Evolutionary conservation across 2,329 filamentous ascomycete species (phyloP), one percentile per base, ranked within the genome.

Genomic region (Trichoderma sp.): DNA sequence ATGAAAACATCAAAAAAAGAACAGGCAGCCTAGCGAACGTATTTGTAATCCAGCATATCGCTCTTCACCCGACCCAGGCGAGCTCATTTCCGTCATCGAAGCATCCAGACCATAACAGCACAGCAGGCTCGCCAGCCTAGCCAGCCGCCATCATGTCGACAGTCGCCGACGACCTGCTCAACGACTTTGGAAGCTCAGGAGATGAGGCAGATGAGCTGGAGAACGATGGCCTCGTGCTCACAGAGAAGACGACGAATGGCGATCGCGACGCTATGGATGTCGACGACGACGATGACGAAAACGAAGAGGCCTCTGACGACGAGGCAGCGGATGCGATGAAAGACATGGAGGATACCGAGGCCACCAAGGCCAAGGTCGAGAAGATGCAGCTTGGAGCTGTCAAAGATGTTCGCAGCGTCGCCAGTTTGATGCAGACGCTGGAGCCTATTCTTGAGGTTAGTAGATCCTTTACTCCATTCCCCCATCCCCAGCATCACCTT

Each of bases 121-220:
- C 35, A 29, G 37, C 6, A 52, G 63, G 43, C 14, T 52, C 29
- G n/a, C 31, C 27, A 58, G 21, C 63, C 70, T 70, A 55, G 11
- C 63, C 70, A 70, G 56, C 69, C 72, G 68, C 69, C 76, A 80
- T 71, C 64, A 96, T 97, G 94, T 93, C 95, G 79, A 96, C 93
- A 56, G 87, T 96, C 72, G 95, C 93, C 72, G 94, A 98, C 76
- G 95, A 98, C 79, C 87, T 99, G 13, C 86, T 98, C 74, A 92
- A 96, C 76, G 93, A 96, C 68, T 81, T 82, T 69, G 80, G 77
- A 10, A 80, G 77, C 77, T 92, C 90, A 6, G 93, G 90, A 63
- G 93, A 93, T 64, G 92, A 96, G 75, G 88, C 86, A 47, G 90
- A 91, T 71, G 88, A 88, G 43, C 84, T 88, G 37, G 84, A 86